These are phyloP conservation scores for Kernera saxatilis DNA, from an alignment of 345 rosid species.

Conservation along the genomic window DNA sequence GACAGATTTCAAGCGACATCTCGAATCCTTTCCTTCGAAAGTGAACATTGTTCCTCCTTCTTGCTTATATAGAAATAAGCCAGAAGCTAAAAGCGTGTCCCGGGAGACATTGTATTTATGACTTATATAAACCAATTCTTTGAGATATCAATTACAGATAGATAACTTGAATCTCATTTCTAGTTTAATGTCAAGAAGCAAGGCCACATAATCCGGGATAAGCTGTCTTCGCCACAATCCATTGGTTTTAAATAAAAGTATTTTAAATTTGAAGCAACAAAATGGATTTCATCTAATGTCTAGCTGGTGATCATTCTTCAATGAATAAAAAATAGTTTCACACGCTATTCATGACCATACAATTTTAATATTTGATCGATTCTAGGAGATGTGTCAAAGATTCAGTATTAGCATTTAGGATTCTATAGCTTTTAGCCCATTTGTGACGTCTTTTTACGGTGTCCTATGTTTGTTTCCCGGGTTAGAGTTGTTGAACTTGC, in stretches of 20 bases:
- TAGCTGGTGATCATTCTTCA: no score
- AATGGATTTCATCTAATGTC: no score
- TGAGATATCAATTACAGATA: neutral
- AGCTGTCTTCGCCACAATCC: neutral
- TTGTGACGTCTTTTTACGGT: no score
- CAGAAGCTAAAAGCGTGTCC: neutral
- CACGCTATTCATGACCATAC: no score
- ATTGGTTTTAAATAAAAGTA: neutral
- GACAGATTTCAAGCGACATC: conserved; percentile 34
- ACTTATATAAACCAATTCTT: neutral
- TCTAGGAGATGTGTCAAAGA: no score
- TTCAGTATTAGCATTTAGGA: no score
- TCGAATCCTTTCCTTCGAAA: conserved; percentile 42
- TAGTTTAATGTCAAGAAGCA: neutral
- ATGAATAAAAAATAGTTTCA: no score
- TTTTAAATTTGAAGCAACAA: neutral
- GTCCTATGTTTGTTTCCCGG: no score
- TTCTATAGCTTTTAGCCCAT: no score
- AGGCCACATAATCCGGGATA: neutral
- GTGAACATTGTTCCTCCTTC: conserved; percentile 40
- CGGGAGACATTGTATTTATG: neutral
- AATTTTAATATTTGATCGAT: no score
- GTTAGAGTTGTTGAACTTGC: no score
- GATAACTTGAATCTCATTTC: neutral
- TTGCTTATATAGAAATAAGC: neutral